Conservation (phyloP, 371 early-diverging fungal species). For the Mucor lusitanicus region DNA sequence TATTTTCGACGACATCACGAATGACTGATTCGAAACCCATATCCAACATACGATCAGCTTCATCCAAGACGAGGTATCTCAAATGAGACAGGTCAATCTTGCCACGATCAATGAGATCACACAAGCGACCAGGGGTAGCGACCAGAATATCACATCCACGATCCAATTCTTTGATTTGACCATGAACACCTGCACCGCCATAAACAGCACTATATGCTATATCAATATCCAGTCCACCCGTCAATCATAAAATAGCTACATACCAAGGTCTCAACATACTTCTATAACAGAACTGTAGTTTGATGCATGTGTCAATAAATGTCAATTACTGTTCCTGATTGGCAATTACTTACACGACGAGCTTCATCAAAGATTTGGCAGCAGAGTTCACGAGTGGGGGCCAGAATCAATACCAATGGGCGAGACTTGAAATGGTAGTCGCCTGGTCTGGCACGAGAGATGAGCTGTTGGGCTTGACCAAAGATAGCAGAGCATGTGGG, state of each 20-base stretch:
- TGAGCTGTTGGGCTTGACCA: conserved; percentile 26
- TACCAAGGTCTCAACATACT: conserved; percentile 54
- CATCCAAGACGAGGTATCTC: conserved; percentile 95
- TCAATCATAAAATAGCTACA: neutral
- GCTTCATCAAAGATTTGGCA: conserved; percentile 51
- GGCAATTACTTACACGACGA: conserved; percentile 30
- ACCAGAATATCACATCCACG: conserved; percentile 95
- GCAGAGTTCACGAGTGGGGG: conserved; percentile 51
- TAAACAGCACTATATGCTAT: conserved; percentile 67
- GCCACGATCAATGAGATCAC: conserved; percentile 88
- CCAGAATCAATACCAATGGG: conserved; percentile 44
- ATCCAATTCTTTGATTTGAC: conserved; percentile 82
- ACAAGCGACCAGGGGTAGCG: conserved; percentile 98
- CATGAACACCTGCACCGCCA: conserved; percentile 87
- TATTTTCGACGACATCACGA: conserved; percentile 92
- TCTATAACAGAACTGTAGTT: conserved; percentile 40
- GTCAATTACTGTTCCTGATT: neutral
- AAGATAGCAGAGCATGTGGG: conserved; percentile 55
- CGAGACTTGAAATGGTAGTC: conserved; percentile 31
- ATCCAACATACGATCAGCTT: conserved; percentile 98
- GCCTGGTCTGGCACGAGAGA: conserved; percentile 32
- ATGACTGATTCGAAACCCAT: conserved; percentile 99
- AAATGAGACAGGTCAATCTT: conserved; percentile 81
- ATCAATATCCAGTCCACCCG: neutral
- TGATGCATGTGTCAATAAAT: neutral